Conservation (phyloP, 805 yeast species). For the Hanseniaspora clermontiae region DNA sequence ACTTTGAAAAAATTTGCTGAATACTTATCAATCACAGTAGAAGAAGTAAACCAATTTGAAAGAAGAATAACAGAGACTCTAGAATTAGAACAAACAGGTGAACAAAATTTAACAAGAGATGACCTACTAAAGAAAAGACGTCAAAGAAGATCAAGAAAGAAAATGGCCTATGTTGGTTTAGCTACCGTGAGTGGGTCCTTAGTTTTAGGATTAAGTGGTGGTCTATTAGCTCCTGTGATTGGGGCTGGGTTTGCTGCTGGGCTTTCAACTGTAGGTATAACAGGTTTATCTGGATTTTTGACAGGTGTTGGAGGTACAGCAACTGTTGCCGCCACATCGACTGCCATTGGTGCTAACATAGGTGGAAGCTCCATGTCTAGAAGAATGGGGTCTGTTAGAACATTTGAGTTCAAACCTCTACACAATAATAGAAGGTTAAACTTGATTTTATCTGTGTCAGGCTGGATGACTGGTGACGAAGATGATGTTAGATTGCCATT, state of each 20-base stretch:
- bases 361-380: constrained; percentile 76
- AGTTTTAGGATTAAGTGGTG: constrained; percentile 89
- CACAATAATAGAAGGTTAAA: constrained; percentile 84
- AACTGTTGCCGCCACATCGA: constrained; percentile 81
- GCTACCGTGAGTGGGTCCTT: constrained; percentile 95
- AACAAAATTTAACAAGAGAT: constrained; percentile 58
- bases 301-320: constrained; percentile 98
- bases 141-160: constrained; percentile 49
- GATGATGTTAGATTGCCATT: constrained; percentile 96
- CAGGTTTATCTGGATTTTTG: constrained; percentile 83
- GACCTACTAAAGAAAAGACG: constrained; percentile 59
- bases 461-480: constrained; percentile 92
- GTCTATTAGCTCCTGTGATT: constrained; percentile 89
- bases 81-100: constrained; percentile 73
- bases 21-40: constrained; percentile 40
- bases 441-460: constrained; percentile 76
- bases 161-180: constrained; percentile 76
- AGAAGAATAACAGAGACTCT: constrained; percentile 78
- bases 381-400: constrained; percentile 81
- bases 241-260: constrained; percentile 99
- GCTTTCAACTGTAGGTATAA: constrained; percentile 80
- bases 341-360: constrained; percentile 78
- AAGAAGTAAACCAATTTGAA: constrained; percentile 81
- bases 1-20: constrained; percentile 58
- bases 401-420: constrained; percentile 86